Evolutionary conservation across 1,284 basidiomycete species (phyloP), one percentile per base, ranked within the genome.

Genomic region (Fomitopsis betulina): DNA sequence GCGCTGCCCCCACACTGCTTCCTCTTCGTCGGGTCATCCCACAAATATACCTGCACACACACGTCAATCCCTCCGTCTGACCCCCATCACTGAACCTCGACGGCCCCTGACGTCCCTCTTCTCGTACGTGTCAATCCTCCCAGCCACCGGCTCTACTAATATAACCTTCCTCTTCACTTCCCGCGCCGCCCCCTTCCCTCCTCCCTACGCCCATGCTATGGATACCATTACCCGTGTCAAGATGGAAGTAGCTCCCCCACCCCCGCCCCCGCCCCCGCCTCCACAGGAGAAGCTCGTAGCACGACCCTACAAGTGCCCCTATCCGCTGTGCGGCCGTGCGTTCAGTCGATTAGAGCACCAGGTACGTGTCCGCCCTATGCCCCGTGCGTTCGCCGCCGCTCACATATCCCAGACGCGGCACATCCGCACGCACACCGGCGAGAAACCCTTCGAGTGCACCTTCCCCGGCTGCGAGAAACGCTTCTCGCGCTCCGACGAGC

Each of bases 381-480:
- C 32, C 42, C 42, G 52, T 60, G 47, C 55, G 58, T 53, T 59
- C 56, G 17, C 56, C 52, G 69, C 50, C 32, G 37, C 50, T 30
- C 50, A 55, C 47, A 54, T 58, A 58, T 45, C 55, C 0, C 73
- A 98, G 91, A 99, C 96, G 21, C 89, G 96, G 58, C 96, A 99
- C 72, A 96, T 98, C 58, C 91, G 96, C 58, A 99, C 96, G 0
- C 96, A 99, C 73, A 99, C 96, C 0, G 96, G 96, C 66, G 96
- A 98, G 74, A 98, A 97, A 70, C 96, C 96, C 1, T 98, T 98
- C 70, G 84, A 87, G 35, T 99, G 96, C 81, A 91, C 86, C 0
- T 94, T 91, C 73, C 88, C 93, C 0, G 86, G 88, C n/a, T 99
- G 96, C 81, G 96, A 98, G 75, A 99, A 98, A 75, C 91, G 95